phyloP scores from a whole-genome alignment of 176 grass and related monocot genomes.

The barley (Hordeum vulgare) region DNA sequence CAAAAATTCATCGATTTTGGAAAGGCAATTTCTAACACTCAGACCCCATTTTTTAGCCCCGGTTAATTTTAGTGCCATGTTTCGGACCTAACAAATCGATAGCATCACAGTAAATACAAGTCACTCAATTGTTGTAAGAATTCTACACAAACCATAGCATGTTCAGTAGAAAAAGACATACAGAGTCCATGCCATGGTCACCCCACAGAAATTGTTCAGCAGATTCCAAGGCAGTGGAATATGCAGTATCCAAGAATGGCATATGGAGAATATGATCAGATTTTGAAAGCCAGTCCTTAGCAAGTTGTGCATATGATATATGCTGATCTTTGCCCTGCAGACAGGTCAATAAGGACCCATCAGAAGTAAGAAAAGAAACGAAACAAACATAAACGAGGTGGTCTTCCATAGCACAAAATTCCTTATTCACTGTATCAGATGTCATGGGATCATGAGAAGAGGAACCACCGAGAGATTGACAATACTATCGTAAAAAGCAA shows the following conservation, averaged over 20 bases:
- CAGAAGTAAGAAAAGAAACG: slow-evolving; percentile 12
- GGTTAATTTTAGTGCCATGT: slow-evolving; percentile 52
- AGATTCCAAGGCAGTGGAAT: slow-evolving; percentile 54
- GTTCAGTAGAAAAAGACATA: slow-evolving; percentile 38
- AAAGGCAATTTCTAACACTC: slow-evolving; percentile 41
- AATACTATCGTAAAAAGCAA: neutral
- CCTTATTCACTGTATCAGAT: neutral
- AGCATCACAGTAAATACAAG: slow-evolving; percentile 19
- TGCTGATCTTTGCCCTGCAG: slow-evolving; percentile 54
- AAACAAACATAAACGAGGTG: neutral
- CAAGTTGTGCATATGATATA: slow-evolving; percentile 62
- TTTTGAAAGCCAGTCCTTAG: slow-evolving; percentile 75
- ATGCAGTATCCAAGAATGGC: slow-evolving; percentile 53
- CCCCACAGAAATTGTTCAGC: slow-evolving; percentile 93
- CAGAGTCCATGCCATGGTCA: slow-evolving; percentile 74
- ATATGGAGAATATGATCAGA: slow-evolving; percentile 60
- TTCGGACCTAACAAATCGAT: slow-evolving; percentile 55
- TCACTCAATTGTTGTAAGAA: neutral
- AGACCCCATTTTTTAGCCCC: slow-evolving; percentile 60
- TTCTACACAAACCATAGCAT: slow-evolving; percentile 16
- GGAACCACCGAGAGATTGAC: neutral
- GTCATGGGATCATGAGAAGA: slow-evolving; percentile 10
- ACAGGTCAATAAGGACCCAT: slow-evolving; percentile 2
- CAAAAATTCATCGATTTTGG: slow-evolving; percentile 47
- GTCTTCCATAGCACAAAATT: neutral